phyloP scores from a whole-genome alignment of 352 stramenopile genomes.

The Vaucheria bursata region DNA sequence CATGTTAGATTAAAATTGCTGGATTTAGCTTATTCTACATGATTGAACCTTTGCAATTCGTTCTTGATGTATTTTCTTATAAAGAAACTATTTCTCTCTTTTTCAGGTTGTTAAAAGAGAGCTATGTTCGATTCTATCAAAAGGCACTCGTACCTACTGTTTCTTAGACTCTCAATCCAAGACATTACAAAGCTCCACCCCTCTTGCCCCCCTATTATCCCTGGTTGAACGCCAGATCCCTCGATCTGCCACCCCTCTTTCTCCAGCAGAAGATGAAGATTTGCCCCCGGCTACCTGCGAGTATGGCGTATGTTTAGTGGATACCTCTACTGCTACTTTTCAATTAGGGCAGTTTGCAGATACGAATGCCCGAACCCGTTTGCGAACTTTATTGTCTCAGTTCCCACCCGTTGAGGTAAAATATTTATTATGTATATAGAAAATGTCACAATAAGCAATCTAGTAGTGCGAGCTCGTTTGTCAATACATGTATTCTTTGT shows the following conservation, averaged over 20 bases:
- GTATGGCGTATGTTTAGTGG: constrained; percentile 88
- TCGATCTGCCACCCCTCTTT: neutral
- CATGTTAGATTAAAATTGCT: too few species aligned
- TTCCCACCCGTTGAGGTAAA: constrained; percentile 17
- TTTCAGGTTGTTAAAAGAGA: constrained; percentile 81
- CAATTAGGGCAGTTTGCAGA: constrained; percentile 94
- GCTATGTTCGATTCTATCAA: constrained; percentile 87
- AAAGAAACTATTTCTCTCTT: too few species aligned
- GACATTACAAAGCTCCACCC: too few species aligned
- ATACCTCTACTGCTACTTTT: constrained; percentile 81
- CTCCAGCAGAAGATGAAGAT: constrained; percentile 39
- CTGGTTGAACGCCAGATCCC: neutral
- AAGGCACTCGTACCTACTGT: constrained; percentile 86
- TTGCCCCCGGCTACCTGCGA: constrained; percentile 55
- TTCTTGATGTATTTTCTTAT: too few species aligned
- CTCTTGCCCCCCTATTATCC: neutral
- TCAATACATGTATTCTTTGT: constrained; percentile 4
- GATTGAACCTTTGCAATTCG: too few species aligned
- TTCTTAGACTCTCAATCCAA: constrained; percentile 70
- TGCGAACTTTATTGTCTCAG: constrained; percentile 85
- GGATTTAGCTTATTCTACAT: too few species aligned
- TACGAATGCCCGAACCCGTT: constrained; percentile 79
- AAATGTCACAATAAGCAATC: too few species aligned
- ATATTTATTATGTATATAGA: too few species aligned
- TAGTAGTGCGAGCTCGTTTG: neutral